These are phyloP conservation scores for Raddia distichophylla DNA, from an alignment of 176 grass and related monocot genomes.

Conservation along the genomic window DNA sequence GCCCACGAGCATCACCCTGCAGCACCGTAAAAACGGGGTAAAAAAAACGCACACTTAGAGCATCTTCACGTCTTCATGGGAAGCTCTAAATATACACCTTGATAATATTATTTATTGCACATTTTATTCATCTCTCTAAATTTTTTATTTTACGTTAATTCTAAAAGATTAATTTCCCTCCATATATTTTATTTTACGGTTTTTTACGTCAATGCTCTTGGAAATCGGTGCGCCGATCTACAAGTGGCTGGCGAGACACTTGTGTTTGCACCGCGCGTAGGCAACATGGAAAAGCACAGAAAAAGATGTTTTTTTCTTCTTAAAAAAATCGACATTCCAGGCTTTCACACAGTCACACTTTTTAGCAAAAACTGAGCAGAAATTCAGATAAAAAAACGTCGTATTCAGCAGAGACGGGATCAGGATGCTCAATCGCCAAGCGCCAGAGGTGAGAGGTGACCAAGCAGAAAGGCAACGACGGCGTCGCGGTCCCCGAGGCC, in stretches of 20 bases:
- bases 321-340: background rate
- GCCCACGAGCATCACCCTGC: slow-evolving; percentile 93
- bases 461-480: background rate
- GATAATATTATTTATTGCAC: no score
- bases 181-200: no score
- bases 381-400: background rate
- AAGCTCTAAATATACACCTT: no score
- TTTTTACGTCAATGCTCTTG: background rate
- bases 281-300: slow-evolving; percentile 16
- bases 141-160: no score
- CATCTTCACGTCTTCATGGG: no score
- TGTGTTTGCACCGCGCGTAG: slow-evolving; percentile 2
- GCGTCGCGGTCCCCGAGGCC: background rate
- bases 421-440: slow-evolving; percentile 24
- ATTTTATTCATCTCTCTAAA: no score
- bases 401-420: background rate
- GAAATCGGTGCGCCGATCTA: background rate
- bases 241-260: slow-evolving; percentile 15
- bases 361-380: background rate
- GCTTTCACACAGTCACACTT: background rate
- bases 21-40: slow-evolving; percentile 1
- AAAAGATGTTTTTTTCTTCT: background rate
- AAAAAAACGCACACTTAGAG: background rate
- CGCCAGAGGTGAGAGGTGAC: slow-evolving; percentile 25
- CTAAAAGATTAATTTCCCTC: no score